These are phyloP conservation scores for Trichoderma guizhouense DNA, from an alignment of 2,329 filamentous ascomycete genomes.

Conservation along the genomic window DNA sequence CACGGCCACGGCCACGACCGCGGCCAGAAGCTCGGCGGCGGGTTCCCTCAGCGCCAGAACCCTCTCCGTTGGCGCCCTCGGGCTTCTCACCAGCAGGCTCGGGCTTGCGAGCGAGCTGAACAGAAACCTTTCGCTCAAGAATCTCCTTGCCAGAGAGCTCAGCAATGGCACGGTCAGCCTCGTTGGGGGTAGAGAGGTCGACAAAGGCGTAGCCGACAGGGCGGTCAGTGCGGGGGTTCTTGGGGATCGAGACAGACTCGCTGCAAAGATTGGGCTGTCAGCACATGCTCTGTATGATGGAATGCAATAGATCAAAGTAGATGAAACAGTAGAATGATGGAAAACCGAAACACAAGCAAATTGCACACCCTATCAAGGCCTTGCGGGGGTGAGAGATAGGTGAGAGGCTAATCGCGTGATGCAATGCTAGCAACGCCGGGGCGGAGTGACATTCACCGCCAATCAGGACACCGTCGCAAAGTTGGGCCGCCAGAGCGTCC, in stretches of 20 bases:
- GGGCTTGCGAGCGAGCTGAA: slow-evolving; percentile 97
- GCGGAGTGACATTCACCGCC: slow-evolving; percentile 18
- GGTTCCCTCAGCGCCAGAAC: slow-evolving; percentile 62
- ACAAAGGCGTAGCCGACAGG: slow-evolving; percentile 99
- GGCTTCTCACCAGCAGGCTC: slow-evolving; percentile 77
- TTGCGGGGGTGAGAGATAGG: neutral
- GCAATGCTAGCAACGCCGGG: neutral
- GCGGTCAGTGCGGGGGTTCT: slow-evolving; percentile 97
- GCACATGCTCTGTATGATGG: neutral
- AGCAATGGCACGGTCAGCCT: slow-evolving; percentile 91
- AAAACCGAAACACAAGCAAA: neutral
- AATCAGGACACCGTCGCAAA: slow-evolving; percentile 16
- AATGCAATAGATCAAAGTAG: neutral
- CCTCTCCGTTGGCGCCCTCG: slow-evolving; percentile 74
- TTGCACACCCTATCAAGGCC: neutral
- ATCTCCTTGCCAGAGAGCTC: slow-evolving; percentile 98
- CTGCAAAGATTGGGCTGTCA: slow-evolving; percentile 48
- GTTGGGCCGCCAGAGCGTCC: neutral
- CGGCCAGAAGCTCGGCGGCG: slow-evolving; percentile 62
- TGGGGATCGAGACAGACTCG: slow-evolving; percentile 98
- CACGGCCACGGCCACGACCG: slow-evolving; percentile 66
- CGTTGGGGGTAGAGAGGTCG: slow-evolving; percentile 88
- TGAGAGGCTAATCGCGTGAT: slow-evolving; percentile 5
- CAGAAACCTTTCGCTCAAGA: slow-evolving; percentile 96
- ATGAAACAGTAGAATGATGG: neutral